phyloP scores from a whole-genome alignment of 768 basidiomycete genomes.

The Pulveroboletus sp. region DNA sequence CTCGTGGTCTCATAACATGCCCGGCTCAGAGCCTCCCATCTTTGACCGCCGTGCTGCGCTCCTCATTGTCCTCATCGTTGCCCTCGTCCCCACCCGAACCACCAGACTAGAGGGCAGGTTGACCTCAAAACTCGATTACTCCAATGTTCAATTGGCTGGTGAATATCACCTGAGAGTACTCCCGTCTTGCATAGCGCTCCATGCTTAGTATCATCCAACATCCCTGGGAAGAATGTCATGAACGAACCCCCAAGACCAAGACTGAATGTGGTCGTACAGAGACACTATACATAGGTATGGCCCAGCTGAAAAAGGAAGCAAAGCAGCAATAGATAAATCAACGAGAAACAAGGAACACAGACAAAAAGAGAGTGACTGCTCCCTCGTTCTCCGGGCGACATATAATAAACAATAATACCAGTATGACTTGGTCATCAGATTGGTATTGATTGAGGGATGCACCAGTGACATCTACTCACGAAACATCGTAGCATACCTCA shows the following conservation, averaged over 20 bases:
- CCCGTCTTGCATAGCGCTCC: conserved; percentile 10
- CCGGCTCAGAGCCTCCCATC: too few relatives aligned
- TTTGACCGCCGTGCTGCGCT: too few relatives aligned
- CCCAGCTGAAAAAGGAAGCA: conserved; percentile 9
- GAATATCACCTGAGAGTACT: not conserved
- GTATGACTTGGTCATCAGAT: not conserved
- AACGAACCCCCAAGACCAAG: not conserved
- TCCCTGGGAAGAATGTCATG: conserved; percentile 11
- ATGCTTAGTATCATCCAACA: conserved; percentile 24
- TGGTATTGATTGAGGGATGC: not conserved
- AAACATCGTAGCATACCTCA: conserved; percentile 2
- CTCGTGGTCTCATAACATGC: too few relatives aligned
- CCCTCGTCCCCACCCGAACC: too few relatives aligned
- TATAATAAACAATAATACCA: not conserved
- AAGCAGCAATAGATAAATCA: not conserved
- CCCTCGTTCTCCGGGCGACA: not conserved
- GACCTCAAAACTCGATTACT: not conserved
- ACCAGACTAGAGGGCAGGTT: too few relatives aligned
- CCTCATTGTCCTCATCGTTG: too few relatives aligned
- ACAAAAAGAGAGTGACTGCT: conserved; percentile 1
- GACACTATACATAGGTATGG: conserved; percentile 5
- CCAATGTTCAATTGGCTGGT: conserved; percentile 12
- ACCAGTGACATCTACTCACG: conserved; percentile 6
- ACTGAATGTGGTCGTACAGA: conserved; percentile 4
- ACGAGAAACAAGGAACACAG: not conserved